Percentiles rank a stretch among this genome's conserved stretches.
Conservation (phyloP, 371 early-diverging fungal genomes). For the Quaeritorhiza haematococci region DNA sequence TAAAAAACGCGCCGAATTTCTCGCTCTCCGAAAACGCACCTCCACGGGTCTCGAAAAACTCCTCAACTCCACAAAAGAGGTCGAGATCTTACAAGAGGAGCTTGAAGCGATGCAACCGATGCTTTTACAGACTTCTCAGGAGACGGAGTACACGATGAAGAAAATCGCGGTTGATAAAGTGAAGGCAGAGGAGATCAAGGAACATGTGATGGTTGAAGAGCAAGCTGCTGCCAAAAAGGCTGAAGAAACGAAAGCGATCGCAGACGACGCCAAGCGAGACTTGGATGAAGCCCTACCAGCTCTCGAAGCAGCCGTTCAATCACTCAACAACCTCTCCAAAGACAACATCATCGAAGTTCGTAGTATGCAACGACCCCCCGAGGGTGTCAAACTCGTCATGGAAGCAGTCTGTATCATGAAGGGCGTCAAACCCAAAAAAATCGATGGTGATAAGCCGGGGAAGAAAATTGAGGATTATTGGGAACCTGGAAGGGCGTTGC, state of each 20-base stretch:
- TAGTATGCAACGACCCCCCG: constrained; percentile 64
- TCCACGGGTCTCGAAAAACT: constrained; percentile 55
- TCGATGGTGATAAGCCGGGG: constrained; percentile 55
- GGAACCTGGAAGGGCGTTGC: constrained; percentile 49
- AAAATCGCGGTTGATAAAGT: constrained; percentile 55
- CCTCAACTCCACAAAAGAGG: constrained; percentile 53
- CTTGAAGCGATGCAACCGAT: constrained; percentile 57
- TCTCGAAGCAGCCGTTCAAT: constrained; percentile 54
- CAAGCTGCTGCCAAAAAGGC: constrained; percentile 49
- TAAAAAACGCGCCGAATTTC: constrained; percentile 48
- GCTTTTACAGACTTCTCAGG: constrained; percentile 53
- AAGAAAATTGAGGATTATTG: constrained; percentile 61
- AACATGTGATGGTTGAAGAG: constrained; percentile 43
- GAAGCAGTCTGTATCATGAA: constrained; percentile 63
- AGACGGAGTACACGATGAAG: constrained; percentile 55
- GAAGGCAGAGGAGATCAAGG: constrained; percentile 52
- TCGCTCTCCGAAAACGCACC: constrained; percentile 49
- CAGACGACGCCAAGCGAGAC: constrained; percentile 58
- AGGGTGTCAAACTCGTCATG: constrained; percentile 59
- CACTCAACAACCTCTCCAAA: constrained; percentile 52
- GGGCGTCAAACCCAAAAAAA: constrained; percentile 53
- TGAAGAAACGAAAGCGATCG: constrained; percentile 54
- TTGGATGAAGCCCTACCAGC: constrained; percentile 58
- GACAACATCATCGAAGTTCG: constrained; percentile 62
- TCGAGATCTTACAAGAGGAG: constrained; percentile 54